Evolutionary conservation across 2,329 filamentous ascomycete genomes (phyloP).

Genomic region (Alternaria arborescens): DNA sequence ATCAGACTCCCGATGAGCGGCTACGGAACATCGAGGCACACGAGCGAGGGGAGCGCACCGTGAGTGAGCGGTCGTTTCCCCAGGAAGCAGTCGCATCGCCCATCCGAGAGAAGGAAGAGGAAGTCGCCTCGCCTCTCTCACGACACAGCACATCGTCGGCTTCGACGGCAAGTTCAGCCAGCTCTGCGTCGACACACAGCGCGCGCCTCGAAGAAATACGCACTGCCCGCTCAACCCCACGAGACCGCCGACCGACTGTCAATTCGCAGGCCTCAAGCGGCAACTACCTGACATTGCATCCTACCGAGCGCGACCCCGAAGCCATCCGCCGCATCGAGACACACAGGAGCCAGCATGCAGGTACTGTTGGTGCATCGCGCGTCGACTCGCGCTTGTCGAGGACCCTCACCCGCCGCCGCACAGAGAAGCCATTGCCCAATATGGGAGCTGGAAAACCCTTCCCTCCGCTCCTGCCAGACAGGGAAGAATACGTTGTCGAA

Average conservation of each 20-base stretch:
- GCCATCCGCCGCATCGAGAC: constrained; percentile 77
- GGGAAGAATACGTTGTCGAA: constrained; percentile 81
- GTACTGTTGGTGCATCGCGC: constrained; percentile 67
- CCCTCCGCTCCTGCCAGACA: constrained; percentile 73
- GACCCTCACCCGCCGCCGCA: constrained; percentile 52
- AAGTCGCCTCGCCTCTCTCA: constrained; percentile 33
- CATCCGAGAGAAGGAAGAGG: constrained; percentile 22
- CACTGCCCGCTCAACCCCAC: constrained; percentile 32
- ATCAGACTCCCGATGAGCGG: constrained; percentile 25
- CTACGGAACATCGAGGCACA: constrained; percentile 12
- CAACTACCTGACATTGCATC: constrained; percentile 39
- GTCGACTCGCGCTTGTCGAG: constrained; percentile 51
- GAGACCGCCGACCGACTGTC: constrained; percentile 28
- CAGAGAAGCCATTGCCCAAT: constrained; percentile 66
- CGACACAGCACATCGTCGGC: constrained; percentile 34
- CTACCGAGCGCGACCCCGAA: constrained; percentile 71
- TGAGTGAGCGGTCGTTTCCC: constrained; percentile 10
- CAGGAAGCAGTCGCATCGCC: constrained; percentile 21
- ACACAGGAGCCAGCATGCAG: constrained; percentile 73
- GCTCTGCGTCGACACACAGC: constrained; percentile 23
- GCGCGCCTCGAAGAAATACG: constrained; percentile 41
- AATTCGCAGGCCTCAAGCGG: constrained; percentile 29
- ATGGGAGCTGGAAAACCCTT: constrained; percentile 78
- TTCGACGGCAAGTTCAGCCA: constrained; percentile 30
- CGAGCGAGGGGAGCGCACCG: constrained; percentile 14